Evolutionary conservation across 2,329 filamentous ascomycete species (phyloP), one percentile per base, ranked within the genome.

Genomic region (Trichoderma oligosporum): DNA sequence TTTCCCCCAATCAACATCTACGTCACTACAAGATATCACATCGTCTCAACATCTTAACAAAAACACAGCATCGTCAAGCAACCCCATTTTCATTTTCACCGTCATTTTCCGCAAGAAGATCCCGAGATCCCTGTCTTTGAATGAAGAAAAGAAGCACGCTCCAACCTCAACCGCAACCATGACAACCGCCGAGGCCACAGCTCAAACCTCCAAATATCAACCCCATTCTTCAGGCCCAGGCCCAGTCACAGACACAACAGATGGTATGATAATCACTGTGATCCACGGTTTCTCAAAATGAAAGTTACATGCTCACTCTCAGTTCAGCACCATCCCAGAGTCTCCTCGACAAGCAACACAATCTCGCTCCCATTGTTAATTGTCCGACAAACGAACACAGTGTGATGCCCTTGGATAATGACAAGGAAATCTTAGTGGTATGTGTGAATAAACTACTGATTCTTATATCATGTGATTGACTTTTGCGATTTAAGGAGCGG

Each of bases 271-370:
- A 9, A 31, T 7, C 3, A 9, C 11, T 2, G 2, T 33, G 11
- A 11, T 31, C 11, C 11, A 7, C 2, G 4, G 6, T 16, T 1
- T 9, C 2, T 6, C 4, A 12, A 2, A 2, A 16, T 3, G 5
- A 7, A 7, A 2, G 0, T 33, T 7, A 3, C 6, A 20, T 54
- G n/a, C 39, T 54, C 2, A 53, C 18, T 4, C 9, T 4, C 3
- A 14, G 4, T 33, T 6, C 20, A 58, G 56, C 36, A 22, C 51
- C 35, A n/a, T 53, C 67, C 0, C 67, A 67, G 16, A 65, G 67
- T 12, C 59, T 70, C 2, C 56, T 68, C 11, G 49, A 63, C 8
- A 65, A 63, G 33, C 67, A 69, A 29, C 56, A 62, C 2, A 68
- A 66, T 18, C 62, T 70, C 31, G 60, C 61, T 7, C 60, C 63